These are phyloP conservation scores for Lactarius psammicola DNA, from an alignment of 768 basidiomycete species.

Conservation along the genomic window DNA sequence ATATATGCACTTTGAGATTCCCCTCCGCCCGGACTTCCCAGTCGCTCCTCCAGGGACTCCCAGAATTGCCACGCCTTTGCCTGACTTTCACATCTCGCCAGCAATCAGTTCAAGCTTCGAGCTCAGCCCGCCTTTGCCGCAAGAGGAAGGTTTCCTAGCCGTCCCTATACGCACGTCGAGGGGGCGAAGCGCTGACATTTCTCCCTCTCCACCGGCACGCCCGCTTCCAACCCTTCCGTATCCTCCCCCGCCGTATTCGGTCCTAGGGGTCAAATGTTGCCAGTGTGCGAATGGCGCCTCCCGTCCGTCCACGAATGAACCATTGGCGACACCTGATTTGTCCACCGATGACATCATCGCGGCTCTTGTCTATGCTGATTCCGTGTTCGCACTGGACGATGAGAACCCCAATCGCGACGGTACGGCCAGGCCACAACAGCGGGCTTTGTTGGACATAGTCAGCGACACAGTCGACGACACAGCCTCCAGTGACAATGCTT, in stretches of 20 bases:
- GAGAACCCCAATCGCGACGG: background rate
- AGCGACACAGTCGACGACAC: background rate
- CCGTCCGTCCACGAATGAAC: background rate
- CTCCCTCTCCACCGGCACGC: constrained; percentile 6
- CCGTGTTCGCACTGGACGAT: background rate
- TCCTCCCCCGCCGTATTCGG: background rate
- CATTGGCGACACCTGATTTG: background rate
- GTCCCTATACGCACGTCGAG: background rate
- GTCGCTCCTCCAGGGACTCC: constrained; percentile 19
- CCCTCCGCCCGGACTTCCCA: constrained; percentile 14
- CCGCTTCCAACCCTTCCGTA: constrained; percentile 18
- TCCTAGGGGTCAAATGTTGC: constrained; percentile 3
- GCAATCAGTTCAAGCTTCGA: background rate
- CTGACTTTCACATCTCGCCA: constrained; percentile 9
- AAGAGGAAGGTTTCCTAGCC: constrained; percentile 17
- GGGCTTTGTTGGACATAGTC: background rate
- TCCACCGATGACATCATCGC: background rate
- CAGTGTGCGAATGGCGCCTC: background rate
- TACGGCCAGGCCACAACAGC: background rate
- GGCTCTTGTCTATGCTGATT: constrained; percentile 5
- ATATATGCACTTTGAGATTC: background rate
- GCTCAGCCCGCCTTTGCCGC: constrained; percentile 1
- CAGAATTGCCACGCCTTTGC: background rate
- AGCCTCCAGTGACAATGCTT: background rate
- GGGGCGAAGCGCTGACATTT: background rate